Evolutionary conservation across 495 filamentous ascomycete genomes (phyloP), one percentile per base, ranked within the genome.

Genomic region (Xylona heveae): DNA sequence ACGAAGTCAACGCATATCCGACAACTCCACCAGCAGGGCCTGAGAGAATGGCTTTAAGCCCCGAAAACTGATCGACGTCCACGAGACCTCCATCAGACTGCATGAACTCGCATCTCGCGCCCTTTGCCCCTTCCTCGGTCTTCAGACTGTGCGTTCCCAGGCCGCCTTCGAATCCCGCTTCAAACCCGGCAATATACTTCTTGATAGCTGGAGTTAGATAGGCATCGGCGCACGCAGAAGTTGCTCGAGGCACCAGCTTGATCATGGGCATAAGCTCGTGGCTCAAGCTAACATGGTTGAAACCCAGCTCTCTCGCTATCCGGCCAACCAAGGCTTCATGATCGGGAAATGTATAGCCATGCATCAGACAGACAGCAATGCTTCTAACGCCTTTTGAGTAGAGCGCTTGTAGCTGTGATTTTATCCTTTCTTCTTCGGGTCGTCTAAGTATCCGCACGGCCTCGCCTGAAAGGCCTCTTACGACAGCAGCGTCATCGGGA

Each of bases 171-270:
- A 85, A 83, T 0, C 76, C 75, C 28, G 60, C 61, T 31, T 77
- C 71, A 41, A 97, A 95, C 2, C 84, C 85, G 19, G 71, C 62
- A 42, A 95, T 90, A 48, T 97, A 97, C 49, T 84, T 82, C 48
- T 82, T 82, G 44, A 97, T 95, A 6, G 83, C 78, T 0, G 88
- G 88, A 2, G 88, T 95, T 4, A 97, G 64, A 47, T 97, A 97
- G 3, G 88, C 88, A 56, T 97, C 88, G 4, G 85, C 88, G 18
- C 82, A 90, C 6, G 88, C 79, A 10, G 80, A 91, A 6, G 84
- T 94, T 8, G 81, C 85, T 34, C 88, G 60, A 17, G 85, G 76
- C 0, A 83, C 74, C 5, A 83, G 54, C 48, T 83, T 85, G 45
- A 82, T 94, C 84, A 94, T 97, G 17, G 88, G 88, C 71, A 92